A percentile compares a stretch with the other conserved stretches of the same genome.
phyloP scores from a whole-genome alignment of 345 rosid species.

The Bruguiera parviflora region DNA sequence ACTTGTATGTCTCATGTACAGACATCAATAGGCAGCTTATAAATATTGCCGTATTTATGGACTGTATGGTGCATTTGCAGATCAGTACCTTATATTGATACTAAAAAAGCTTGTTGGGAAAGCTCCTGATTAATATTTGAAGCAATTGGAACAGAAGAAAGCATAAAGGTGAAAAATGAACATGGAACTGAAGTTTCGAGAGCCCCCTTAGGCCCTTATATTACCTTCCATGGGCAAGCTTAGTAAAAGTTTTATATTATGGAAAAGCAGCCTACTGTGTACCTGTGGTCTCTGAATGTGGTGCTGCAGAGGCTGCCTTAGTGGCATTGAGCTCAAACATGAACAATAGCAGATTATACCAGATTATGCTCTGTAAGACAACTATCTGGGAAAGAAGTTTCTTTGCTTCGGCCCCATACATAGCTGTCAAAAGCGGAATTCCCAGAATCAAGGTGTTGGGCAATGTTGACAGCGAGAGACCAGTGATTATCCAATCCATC shows the following conservation, averaged over 20 bases:
- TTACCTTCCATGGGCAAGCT: not conserved
- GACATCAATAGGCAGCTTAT: too few relatives aligned
- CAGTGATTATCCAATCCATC: constrained; percentile 62
- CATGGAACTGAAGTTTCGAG: too few relatives aligned
- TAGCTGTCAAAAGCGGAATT: constrained; percentile 65
- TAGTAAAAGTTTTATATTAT: not conserved
- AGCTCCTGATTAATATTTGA: too few relatives aligned
- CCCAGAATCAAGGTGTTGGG: constrained; percentile 89
- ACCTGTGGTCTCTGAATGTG: constrained; percentile 51
- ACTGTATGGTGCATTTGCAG: too few relatives aligned
- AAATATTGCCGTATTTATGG: too few relatives aligned
- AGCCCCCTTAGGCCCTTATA: too few relatives aligned
- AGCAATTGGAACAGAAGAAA: too few relatives aligned
- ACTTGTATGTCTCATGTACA: too few relatives aligned
- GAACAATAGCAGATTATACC: constrained; percentile 76
- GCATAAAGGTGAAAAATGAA: too few relatives aligned
- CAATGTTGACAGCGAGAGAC: constrained; percentile 62
- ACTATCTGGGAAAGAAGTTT: constrained; percentile 66
- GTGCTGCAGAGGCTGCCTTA: constrained; percentile 31
- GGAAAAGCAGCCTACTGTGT: constrained; percentile 7
- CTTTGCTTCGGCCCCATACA: constrained; percentile 63
- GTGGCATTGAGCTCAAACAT: constrained; percentile 68
- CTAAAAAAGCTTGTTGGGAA: too few relatives aligned
- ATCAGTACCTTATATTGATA: too few relatives aligned
- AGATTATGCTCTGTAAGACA: constrained; percentile 69